These are phyloP conservation scores for Lactarius sp. DNA, from an alignment of 768 basidiomycete genomes.

Conservation along the genomic window DNA sequence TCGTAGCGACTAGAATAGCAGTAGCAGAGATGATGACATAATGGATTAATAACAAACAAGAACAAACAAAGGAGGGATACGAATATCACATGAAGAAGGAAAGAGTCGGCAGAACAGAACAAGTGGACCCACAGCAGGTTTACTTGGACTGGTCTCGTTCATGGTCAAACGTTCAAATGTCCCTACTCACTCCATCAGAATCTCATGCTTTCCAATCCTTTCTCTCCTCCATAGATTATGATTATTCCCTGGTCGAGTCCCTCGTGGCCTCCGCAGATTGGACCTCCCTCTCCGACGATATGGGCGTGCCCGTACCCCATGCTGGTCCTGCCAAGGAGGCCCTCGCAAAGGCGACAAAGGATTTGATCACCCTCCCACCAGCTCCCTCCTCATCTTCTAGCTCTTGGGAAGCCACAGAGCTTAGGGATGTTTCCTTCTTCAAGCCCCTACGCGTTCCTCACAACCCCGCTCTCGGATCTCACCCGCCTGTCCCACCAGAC, in stretches of 20 bases:
- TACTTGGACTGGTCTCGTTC: conserved; percentile 18
- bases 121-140: neutral
- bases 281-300: conserved; percentile 36
- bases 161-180: conserved; percentile 21
- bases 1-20: neutral
- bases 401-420: conserved; percentile 36
- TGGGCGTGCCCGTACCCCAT: conserved; percentile 40
- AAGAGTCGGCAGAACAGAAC: neutral
- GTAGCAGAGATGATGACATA: conserved; percentile 4
- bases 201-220: conserved; percentile 27
- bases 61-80: conserved; percentile 8
- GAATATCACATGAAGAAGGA: conserved; percentile 23
- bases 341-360: conserved; percentile 74
- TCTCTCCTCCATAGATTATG: conserved; percentile 26
- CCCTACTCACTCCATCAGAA: conserved; percentile 25
- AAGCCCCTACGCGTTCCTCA: conserved; percentile 16
- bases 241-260: conserved; percentile 25
- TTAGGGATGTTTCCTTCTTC: conserved; percentile 27
- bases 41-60: neutral
- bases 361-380: conserved; percentile 68
- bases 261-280: conserved; percentile 25
- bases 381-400: conserved; percentile 9
- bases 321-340: conserved; percentile 47
- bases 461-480: conserved; percentile 15
- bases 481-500: conserved; percentile 5